phyloP scores from a whole-genome alignment of 1,284 basidiomycete genomes.

The Rhodotorula sp. region DNA sequence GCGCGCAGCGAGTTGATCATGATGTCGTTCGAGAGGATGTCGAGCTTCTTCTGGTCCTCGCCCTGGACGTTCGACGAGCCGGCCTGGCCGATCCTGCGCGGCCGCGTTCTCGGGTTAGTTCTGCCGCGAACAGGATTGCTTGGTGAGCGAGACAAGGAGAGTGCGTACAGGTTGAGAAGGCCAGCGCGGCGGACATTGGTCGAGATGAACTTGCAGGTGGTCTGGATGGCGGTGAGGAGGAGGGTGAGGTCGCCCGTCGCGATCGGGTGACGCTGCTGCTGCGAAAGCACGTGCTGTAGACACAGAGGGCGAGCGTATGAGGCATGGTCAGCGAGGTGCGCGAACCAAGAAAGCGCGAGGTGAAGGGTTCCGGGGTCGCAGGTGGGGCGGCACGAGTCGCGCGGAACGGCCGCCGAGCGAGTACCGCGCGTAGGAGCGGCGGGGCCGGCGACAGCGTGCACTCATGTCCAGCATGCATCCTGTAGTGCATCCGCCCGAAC shows the following conservation, averaged over 20 bases:
- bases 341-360: background rate
- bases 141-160: background rate
- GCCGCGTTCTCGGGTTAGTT: background rate
- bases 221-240: conserved; percentile 91
- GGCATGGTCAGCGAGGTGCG: background rate
- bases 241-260: conserved; percentile 94
- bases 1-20: conserved; percentile 75
- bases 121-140: background rate
- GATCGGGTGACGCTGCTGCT: conserved; percentile 35
- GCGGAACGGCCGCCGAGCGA: no score
- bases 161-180: conserved; percentile 88
- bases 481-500: no score
- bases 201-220: conserved; percentile 89
- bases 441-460: no score
- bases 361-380: background rate
- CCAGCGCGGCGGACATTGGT: conserved; percentile 93
- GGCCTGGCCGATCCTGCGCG: conserved; percentile 80
- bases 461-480: no score
- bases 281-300: conserved; percentile 38
- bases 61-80: conserved; percentile 97
- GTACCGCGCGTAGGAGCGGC: no score
- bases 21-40: conserved; percentile 86
- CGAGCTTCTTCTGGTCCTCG: conserved; percentile 98
- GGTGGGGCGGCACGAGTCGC: background rate
- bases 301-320: accelerated